Base-by-base conservation (phyloP, 2,329 filamentous ascomycete genomes). In the Hysterium pulicare region DNA sequence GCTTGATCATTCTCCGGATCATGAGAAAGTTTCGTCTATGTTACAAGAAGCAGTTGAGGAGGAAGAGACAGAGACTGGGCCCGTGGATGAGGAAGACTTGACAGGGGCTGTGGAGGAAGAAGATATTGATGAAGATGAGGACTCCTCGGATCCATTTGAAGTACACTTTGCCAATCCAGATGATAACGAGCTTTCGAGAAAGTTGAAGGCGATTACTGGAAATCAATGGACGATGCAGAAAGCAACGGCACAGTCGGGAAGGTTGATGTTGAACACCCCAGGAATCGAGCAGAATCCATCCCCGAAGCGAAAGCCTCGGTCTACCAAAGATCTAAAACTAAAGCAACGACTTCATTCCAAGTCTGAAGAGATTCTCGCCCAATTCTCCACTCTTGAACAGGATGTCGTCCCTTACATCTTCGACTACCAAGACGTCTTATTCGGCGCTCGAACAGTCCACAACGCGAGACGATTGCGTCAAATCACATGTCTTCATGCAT, bases 401-500 rank as follows among this genome's bases (percentile, higher is more conserved):
- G 73, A 76, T 2, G 58, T 96, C 28, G 81, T 84, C 2, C 79
- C 85, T 0, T 74, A 85, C 8, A 72, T 95, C 1, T 95, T 94
- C 64, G 81, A 82, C 52, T 95, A 97, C 60, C 79, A 81, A 41
- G 91, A 97, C 59, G 55, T 95, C 1, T 68, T 96, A 1, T 87
- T 86, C 57, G 87, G 84, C 42, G 81, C 82, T 40, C 78, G 91
- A 33, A 87, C 79, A 0, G 68, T 83, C 2, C 71, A 75, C 13
- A 93, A 91, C 59, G 79, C 87, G 0, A 72, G 78, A 17, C 77
- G 74, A 4, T 64, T 97, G 37, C 82, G 89, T 38, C 81, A 83
- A 31, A 71, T 95, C 39, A 76, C 82, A 13, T 89, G 86, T 54
- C 73, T 96, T 1, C 93, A 98, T 66, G 84, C 85, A 2, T 73